These are phyloP conservation scores for Gonapodya prolifera DNA, from an alignment of 192 early-diverging fungal genomes.

Conservation along the genomic window DNA sequence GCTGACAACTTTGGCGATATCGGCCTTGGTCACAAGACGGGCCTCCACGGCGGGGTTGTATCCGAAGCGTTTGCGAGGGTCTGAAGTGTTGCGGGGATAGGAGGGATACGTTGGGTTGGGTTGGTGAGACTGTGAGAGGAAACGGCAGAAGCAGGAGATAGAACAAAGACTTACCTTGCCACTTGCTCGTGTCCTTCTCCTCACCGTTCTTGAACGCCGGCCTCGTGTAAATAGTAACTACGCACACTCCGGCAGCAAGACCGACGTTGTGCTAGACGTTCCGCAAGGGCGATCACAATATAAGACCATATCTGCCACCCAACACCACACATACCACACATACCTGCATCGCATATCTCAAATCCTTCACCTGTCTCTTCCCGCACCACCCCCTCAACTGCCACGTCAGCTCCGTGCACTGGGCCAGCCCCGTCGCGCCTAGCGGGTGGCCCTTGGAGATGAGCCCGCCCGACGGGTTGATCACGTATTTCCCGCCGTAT, in stretches of 20 bases:
- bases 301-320: too few species aligned
- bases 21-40: constrained; percentile 36
- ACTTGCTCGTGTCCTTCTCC: background rate
- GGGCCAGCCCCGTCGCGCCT: constrained; percentile 63
- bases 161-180: background rate
- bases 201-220: background rate
- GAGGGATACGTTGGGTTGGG: too few species aligned
- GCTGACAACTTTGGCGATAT: constrained; percentile 35
- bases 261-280: constrained; percentile 5
- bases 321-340: background rate
- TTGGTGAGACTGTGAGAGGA: too few species aligned
- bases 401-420: constrained; percentile 49
- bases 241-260: background rate
- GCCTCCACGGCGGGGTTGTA: constrained; percentile 43
- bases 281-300: too few species aligned
- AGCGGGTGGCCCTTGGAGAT: constrained; percentile 68
- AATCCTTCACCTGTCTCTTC: constrained; percentile 38
- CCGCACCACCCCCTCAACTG: constrained; percentile 53
- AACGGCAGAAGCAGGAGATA: too few species aligned
- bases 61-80: constrained; percentile 14
- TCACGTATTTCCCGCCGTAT: constrained; percentile 48
- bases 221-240: background rate
- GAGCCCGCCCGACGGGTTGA: constrained; percentile 62
- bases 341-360: background rate
- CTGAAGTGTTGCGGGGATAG: too few species aligned